These are phyloP conservation scores for Alternaria dauci DNA, from an alignment of 2,329 filamentous ascomycete genomes.

Conservation along the genomic window DNA sequence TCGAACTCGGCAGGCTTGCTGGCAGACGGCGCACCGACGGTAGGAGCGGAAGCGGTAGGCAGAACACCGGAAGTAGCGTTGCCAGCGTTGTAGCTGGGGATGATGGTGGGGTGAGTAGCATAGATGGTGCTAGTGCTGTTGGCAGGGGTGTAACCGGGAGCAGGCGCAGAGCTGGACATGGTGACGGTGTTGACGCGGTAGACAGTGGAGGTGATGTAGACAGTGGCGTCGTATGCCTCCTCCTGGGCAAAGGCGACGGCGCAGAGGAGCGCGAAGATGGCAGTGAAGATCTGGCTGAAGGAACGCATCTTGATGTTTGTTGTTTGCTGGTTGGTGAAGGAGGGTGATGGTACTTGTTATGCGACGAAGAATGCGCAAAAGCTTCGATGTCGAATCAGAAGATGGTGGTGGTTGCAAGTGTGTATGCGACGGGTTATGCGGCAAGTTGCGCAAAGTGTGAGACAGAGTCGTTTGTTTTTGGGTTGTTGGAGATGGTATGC, in stretches of 20 bases:
- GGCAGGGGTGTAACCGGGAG: slow-evolving; percentile 25
- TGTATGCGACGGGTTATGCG: slow-evolving; percentile 17
- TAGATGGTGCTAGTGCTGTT: slow-evolving; percentile 48
- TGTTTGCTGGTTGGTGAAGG: slow-evolving; percentile 18
- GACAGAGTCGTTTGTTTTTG: slow-evolving; percentile 2
- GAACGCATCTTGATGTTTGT: slow-evolving; percentile 44
- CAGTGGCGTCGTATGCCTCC: slow-evolving; percentile 43
- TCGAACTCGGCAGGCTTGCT: slow-evolving; percentile 35
- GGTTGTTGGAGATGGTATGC: slow-evolving; percentile 1
- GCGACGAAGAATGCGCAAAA: slow-evolving; percentile 8
- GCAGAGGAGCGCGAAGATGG: slow-evolving; percentile 45
- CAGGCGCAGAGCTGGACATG: slow-evolving; percentile 38
- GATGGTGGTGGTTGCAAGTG: slow-evolving; percentile 6
- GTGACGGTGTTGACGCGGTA: slow-evolving; percentile 52
- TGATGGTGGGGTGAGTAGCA: slow-evolving; percentile 26
- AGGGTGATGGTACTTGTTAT: slow-evolving; percentile 8
- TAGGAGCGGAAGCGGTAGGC: slow-evolving; percentile 22
- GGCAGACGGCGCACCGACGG: slow-evolving; percentile 18
- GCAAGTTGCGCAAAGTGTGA: slow-evolving; percentile 13
- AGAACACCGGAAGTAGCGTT: slow-evolving; percentile 28
- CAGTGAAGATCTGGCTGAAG: slow-evolving; percentile 45
- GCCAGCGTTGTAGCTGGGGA: slow-evolving; percentile 27
- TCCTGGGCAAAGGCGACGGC: slow-evolving; percentile 42
- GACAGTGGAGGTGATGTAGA: slow-evolving; percentile 50
- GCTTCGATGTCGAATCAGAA: slow-evolving; percentile 14